A percentile compares a stretch with the other conserved stretches of the same genome.
Conservation (phyloP, 73 alveolate species). For the Stentor coeruleus region DNA sequence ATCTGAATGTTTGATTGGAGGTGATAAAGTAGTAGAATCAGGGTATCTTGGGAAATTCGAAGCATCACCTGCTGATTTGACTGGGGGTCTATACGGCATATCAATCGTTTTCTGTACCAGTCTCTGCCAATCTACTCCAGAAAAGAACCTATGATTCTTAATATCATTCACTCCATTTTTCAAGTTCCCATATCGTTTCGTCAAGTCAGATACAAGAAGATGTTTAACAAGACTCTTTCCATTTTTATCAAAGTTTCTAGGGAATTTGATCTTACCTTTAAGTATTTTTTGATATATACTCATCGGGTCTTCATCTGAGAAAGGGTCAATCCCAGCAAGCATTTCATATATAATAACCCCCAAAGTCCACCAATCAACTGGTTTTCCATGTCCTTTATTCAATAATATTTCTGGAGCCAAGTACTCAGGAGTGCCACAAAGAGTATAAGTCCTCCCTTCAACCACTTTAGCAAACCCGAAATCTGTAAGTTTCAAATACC, state of each 20-base stretch:
- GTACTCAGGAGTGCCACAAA: slow-evolving; percentile 97
- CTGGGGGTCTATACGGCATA: too few relatives aligned
- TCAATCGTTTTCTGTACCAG: too few relatives aligned
- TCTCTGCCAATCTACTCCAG: slow-evolving; percentile 42
- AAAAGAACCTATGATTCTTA: slow-evolving; percentile 49
- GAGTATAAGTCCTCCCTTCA: slow-evolving; percentile 96
- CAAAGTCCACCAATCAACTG: slow-evolving; percentile 98
- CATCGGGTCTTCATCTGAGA: slow-evolving; percentile 95
- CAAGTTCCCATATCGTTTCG: slow-evolving; percentile 93
- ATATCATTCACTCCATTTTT: slow-evolving; percentile 67
- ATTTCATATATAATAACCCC: slow-evolving; percentile 94
- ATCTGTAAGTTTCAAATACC: slow-evolving; percentile 95
- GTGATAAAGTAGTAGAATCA: too few relatives aligned
- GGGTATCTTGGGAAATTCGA: too few relatives aligned
- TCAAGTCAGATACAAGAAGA: slow-evolving; percentile 73
- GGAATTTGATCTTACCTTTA: slow-evolving; percentile 84
- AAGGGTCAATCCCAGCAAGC: slow-evolving; percentile 89
- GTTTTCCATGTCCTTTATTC: slow-evolving; percentile 97
- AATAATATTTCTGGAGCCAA: slow-evolving; percentile 95
- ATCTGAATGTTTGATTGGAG: too few relatives aligned
- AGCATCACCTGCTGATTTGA: too few relatives aligned
- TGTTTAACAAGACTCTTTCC: slow-evolving; percentile 58
- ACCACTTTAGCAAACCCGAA: slow-evolving; percentile 97
- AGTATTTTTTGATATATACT: slow-evolving; percentile 85
- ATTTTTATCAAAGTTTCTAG: slow-evolving; percentile 63